Conservation (phyloP, 1,284 basidiomycete genomes). For the Tetrapyrgos nigripes region DNA sequence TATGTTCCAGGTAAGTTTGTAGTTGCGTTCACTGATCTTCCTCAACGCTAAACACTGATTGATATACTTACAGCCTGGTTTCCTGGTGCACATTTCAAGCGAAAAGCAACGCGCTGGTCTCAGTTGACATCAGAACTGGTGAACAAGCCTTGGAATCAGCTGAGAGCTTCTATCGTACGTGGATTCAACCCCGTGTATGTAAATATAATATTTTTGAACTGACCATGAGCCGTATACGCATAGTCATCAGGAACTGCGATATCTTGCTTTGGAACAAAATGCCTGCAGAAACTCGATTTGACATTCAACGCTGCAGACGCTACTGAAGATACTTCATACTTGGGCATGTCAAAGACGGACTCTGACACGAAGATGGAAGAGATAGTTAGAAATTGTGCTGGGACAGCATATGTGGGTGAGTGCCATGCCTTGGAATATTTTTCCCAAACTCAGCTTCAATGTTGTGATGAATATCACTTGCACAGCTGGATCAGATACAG, state of each 20-base stretch:
- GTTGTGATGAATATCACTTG: not conserved
- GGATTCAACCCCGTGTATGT: not conserved
- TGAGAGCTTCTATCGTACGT: conserved; percentile 25
- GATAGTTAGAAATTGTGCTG: conserved; percentile 26
- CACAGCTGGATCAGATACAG: conserved; percentile 38
- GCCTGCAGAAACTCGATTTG: conserved; percentile 14
- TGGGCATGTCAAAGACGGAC: too few species aligned
- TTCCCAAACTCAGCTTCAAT: too few species aligned
- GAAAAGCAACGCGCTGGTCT: conserved; percentile 27
- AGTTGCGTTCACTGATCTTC: too few species aligned
- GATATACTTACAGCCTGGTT: conserved; percentile 26
- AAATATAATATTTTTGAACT: not conserved
- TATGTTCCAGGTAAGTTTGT: conserved; percentile 25
- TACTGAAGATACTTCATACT: not conserved
- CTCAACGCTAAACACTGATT: too few species aligned
- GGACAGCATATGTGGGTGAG: conserved; percentile 23
- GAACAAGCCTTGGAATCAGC: conserved; percentile 25
- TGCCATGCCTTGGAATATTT: too few species aligned
- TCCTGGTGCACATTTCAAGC: conserved; percentile 38
- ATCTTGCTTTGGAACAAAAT: conserved; percentile 23
- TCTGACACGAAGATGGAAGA: conserved; percentile 13
- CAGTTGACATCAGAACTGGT: conserved; percentile 14
- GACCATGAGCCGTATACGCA: too few species aligned
- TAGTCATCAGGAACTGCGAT: conserved; percentile 20
- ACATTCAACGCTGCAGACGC: not conserved